Base-by-base conservation (phyloP, 345 rosid species). In the Ricinus communis region DNA sequence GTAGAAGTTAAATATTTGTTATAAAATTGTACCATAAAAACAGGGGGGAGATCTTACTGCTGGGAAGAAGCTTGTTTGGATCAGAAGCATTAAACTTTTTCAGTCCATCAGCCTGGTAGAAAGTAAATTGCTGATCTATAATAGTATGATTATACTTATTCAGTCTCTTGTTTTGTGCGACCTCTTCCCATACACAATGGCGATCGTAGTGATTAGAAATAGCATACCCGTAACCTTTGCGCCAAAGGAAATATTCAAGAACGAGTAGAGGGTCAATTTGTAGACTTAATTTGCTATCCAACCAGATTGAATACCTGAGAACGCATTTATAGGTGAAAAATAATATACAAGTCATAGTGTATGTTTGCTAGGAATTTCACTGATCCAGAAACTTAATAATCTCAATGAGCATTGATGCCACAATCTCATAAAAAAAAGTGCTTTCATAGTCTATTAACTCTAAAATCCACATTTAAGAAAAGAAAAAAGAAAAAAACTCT, bases 181-280 rank as follows among this genome's bases (percentile, higher is more conserved):
- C 99, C 85, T 95, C 98, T 82, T 95, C 97, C 99, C 98, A 92
- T 30, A 95, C 81, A 78, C 98, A 95, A 75, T 90, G 98, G 28
- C 98, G 87, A 68, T 92, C 97, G 52, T 92, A 95, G 77, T 95
- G 99, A 74, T 95, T 92, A 74, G 98, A 89, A 76, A 95, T 95
- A 62, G 98, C 92, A 83, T 82, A 95, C 74, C 92, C 99, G 45
- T 83, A 71, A 75, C 99, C 97, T 82, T 92, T 89, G 60, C 97
- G 90, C 99, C 99, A 92, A 65, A 95, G 79, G 74, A 95, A 88
- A 83, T 92, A 90, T 61, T 95, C 99, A 76, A 95, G 78, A 71
- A 95, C 82, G 58, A 85, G 88, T 38, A 87, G 77, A 57, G 99
- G 99, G 66, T 95, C 99, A 58, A 84, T 80, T 72, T 90, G 98